Percentiles rank a stretch among this genome's conserved stretches.
These are phyloP conservation scores for Ceratobasidium papillatum DNA, from an alignment of 1,284 basidiomycete genomes.

Conservation along the genomic window DNA sequence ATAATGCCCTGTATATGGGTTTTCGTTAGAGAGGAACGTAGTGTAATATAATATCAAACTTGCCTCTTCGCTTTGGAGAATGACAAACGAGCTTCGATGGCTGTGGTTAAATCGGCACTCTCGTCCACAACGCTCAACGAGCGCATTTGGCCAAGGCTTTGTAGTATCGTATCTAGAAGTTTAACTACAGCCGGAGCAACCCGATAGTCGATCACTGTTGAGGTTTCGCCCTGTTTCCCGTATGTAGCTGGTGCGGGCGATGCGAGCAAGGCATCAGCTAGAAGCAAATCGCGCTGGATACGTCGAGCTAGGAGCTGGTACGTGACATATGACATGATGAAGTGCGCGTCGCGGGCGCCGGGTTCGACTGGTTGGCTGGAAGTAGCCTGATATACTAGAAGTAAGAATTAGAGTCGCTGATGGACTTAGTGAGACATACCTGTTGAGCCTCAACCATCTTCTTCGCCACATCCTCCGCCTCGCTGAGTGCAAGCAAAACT, in stretches of 20 bases:
- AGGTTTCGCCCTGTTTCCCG: conserved; percentile 43
- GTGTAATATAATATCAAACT: conserved; percentile 45
- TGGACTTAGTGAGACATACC: conserved; percentile 55
- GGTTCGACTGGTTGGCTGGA: conserved; percentile 51
- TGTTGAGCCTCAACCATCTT: conserved; percentile 83
- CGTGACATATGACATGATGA: conserved; percentile 85
- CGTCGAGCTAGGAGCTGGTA: conserved; percentile 87
- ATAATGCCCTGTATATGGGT: conserved; percentile 63
- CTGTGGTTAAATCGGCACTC: conserved; percentile 78
- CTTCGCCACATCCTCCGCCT: conserved; percentile 84
- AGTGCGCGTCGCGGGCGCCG: conserved; percentile 74
- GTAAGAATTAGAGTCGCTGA: neutral
- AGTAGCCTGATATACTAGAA: conserved; percentile 11
- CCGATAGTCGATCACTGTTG: conserved; percentile 54
- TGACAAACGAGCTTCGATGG: conserved; percentile 76
- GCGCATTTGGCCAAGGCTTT: conserved; percentile 84
- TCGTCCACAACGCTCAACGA: conserved; percentile 87
- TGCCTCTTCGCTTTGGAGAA: conserved; percentile 80
- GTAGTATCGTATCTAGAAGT: conserved; percentile 83
- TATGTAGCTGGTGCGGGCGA: conserved; percentile 48
- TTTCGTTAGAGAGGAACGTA: conserved; percentile 14
- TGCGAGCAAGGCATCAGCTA: conserved; percentile 70
- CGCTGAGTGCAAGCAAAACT: conserved; percentile 81
- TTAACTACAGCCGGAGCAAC: conserved; percentile 87
- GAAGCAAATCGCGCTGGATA: conserved; percentile 86